phyloP scores from a whole-genome alignment of 2,329 filamentous ascomycete species.

The Exophiala lecanii-corni region DNA sequence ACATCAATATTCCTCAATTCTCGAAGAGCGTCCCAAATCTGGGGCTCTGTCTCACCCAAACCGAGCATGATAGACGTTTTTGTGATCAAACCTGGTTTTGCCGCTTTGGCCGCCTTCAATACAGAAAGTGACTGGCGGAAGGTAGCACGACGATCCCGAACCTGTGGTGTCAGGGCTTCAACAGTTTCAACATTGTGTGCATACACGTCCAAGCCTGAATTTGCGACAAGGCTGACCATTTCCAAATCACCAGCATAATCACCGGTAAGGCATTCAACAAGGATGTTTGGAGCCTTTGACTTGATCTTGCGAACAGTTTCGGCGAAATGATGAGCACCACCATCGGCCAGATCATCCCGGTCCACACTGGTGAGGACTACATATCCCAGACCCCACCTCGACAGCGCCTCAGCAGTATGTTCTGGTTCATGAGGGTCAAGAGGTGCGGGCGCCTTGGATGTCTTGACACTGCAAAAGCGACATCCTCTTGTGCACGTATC shows the following conservation, averaged over 20 bases:
- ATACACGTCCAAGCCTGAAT: constrained; percentile 88
- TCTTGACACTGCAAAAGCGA: constrained; percentile 96
- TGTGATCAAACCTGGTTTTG: constrained; percentile 76
- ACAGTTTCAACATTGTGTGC: constrained; percentile 97
- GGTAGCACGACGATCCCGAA: constrained; percentile 82
- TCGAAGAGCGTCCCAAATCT: constrained; percentile 72
- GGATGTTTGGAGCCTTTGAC: constrained; percentile 54
- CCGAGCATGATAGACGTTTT: constrained; percentile 98
- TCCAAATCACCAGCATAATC: constrained; percentile 83
- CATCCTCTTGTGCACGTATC: constrained; percentile 96
- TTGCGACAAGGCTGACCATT: constrained; percentile 78
- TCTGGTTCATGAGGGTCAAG: constrained; percentile 95
- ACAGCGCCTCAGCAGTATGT: constrained; percentile 89
- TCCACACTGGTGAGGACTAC: constrained; percentile 93
- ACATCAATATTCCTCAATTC: constrained; percentile 76
- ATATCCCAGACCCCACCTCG: constrained; percentile 90
- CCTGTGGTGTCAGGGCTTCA: constrained; percentile 81
- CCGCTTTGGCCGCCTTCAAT: constrained; percentile 73
- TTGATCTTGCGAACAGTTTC: constrained; percentile 95
- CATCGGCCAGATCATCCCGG: constrained; percentile 84
- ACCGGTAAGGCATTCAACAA: constrained; percentile 56
- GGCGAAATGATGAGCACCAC: constrained; percentile 83
- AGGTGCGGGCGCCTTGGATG: constrained; percentile 67
- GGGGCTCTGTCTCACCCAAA: constrained; percentile 82
- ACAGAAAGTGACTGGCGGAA: constrained; percentile 83